Percentiles rank a stretch among this genome's conserved stretches.
These are phyloP conservation scores for Auriscalpium orientale DNA, from an alignment of 768 basidiomycete species.

Conservation along the genomic window DNA sequence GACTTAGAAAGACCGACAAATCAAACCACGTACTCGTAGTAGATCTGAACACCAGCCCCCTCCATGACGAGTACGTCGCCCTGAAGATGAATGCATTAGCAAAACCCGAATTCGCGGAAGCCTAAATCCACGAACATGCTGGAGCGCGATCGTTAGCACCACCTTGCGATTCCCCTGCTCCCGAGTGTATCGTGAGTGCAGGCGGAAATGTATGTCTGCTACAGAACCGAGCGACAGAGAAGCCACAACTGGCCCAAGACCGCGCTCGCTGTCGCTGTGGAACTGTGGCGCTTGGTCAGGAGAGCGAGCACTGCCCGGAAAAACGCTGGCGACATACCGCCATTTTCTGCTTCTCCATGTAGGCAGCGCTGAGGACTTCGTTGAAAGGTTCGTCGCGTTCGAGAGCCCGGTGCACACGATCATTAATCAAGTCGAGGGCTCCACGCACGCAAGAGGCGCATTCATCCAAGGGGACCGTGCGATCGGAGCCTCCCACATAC, in stretches of 20 bases:
- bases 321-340: constrained; percentile 36
- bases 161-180: constrained; percentile 22
- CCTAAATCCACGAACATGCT: constrained; percentile 44
- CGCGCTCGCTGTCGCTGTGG: constrained; percentile 72
- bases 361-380: constrained; percentile 73
- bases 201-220: constrained; percentile 75
- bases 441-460: constrained; percentile 52
- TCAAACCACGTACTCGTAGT: constrained; percentile 51
- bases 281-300: constrained; percentile 36
- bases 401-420: constrained; percentile 44
- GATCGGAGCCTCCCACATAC: constrained; percentile 74
- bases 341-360: constrained; percentile 84
- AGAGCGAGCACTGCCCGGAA: neutral
- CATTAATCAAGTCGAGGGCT: constrained; percentile 53
- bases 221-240: constrained; percentile 71
- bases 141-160: constrained; percentile 49
- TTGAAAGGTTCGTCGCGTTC: constrained; percentile 44
- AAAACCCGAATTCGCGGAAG: neutral
- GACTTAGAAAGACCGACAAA: neutral
- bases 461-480: constrained; percentile 57
- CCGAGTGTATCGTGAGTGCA: constrained; percentile 28
- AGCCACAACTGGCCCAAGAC: constrained; percentile 65
- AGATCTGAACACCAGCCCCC: constrained; percentile 55
- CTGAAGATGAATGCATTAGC: constrained; percentile 27
- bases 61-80: constrained; percentile 79